These are phyloP conservation scores for Puccinia hordei DNA, from an alignment of 1,284 basidiomycete genomes.

Conservation along the genomic window DNA sequence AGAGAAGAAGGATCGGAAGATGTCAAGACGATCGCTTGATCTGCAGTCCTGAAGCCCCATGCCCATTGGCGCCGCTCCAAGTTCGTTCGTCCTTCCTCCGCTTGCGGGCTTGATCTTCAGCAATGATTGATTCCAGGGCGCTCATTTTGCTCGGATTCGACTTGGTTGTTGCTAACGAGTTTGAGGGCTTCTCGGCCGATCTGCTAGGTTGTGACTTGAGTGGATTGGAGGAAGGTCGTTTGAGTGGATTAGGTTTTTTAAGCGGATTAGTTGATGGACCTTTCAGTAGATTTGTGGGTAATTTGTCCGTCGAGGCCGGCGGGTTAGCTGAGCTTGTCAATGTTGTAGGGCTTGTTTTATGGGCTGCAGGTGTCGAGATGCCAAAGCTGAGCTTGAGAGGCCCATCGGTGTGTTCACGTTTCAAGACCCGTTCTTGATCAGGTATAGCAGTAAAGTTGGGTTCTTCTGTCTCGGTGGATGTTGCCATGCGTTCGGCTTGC, in stretches of 20 bases:
- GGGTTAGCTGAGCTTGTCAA: neutral
- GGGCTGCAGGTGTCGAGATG: neutral
- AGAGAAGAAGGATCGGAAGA: too few relatives aligned
- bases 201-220: conserved; percentile 24
- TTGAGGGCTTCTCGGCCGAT: conserved; percentile 7
- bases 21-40: conserved; percentile 16
- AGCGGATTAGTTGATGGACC: conserved; percentile 20
- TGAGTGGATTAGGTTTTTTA: conserved; percentile 44
- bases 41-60: conserved; percentile 43
- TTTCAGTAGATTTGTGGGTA: neutral
- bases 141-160: conserved; percentile 27
- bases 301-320: neutral
- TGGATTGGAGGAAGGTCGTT: conserved; percentile 20
- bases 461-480: conserved; percentile 46
- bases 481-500: conserved; percentile 58
- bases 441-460: neutral
- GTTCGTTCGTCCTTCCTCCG: conserved; percentile 28
- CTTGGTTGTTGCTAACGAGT: neutral
- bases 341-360: neutral
- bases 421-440: conserved; percentile 29
- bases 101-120: conserved; percentile 48
- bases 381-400: conserved; percentile 43
- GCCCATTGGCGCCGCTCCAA: conserved; percentile 45
- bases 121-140: conserved; percentile 47
- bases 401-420: conserved; percentile 28